Percentiles rank a stretch among this genome's conserved stretches.
These are phyloP conservation scores for Epichloe baconii DNA, from an alignment of 2,329 filamentous ascomycete species.

Conservation along the genomic window DNA sequence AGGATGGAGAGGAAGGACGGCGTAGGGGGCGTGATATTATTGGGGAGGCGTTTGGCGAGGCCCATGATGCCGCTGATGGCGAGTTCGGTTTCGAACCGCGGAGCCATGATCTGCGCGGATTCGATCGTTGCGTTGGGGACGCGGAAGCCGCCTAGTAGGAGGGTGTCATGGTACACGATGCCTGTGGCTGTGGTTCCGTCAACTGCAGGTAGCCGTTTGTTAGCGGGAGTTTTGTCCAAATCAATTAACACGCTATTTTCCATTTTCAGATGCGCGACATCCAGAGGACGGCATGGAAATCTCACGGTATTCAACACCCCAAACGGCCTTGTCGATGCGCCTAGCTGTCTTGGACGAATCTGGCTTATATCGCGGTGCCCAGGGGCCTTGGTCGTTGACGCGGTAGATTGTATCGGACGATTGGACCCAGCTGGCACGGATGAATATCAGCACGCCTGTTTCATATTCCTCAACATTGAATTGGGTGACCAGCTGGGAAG, in stretches of 20 bases:
- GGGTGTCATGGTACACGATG: constrained; percentile 36
- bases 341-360: constrained; percentile 30
- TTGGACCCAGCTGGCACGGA: constrained; percentile 35
- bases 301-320: constrained; percentile 36
- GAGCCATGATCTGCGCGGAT: constrained; percentile 30
- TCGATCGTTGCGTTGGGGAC: constrained; percentile 35
- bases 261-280: constrained; percentile 5
- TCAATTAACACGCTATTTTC: background rate
- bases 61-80: constrained; percentile 39
- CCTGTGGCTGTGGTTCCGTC: constrained; percentile 33
- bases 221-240: background rate
- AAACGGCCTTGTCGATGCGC: constrained; percentile 29
- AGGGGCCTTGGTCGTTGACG: constrained; percentile 21
- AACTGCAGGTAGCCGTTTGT: constrained; percentile 14
- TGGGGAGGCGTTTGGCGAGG: constrained; percentile 32
- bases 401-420: constrained; percentile 31
- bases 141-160: constrained; percentile 31
- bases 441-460: constrained; percentile 1
- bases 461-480: no score
- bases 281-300: constrained; percentile 7
- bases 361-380: constrained; percentile 29
- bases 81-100: constrained; percentile 27
- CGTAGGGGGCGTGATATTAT: constrained; percentile 28
- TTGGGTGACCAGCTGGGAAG: background rate
- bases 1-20: constrained; percentile 33